Evolutionary conservation across 2,329 filamentous ascomycete genomes (phyloP), one percentile per base, ranked within the genome.

Genomic region (Hirsutella thompsonii): DNA sequence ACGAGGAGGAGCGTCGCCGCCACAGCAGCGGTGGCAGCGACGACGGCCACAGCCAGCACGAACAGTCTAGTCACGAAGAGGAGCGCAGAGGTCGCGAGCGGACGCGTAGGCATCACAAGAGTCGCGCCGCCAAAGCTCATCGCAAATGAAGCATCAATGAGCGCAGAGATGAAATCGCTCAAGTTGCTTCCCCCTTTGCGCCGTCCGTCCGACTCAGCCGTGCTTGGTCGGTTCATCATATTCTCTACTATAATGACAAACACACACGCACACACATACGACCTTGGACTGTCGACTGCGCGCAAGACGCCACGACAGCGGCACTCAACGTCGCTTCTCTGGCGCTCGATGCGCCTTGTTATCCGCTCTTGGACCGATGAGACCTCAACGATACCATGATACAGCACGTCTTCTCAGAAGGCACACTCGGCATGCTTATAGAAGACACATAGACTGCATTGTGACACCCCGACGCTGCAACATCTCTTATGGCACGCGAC

Each of bases 1-100:
- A 78, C 54, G 74, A 78, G 57, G 74, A 78, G 59, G 49, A 53
- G 36, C 45, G 51, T 3, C 42, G 48, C 19, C 57, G 62, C 16
- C 54, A 65, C 40, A 64, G 60, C 56, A 58, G 55, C 42, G 54
- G 52, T 20, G 36, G 48, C 39, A 58, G 58, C 37, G 58, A 62
- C 20, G 65, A 63, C 35, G 46, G 44, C 16, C 21, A 37, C 26
- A 33, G 20, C n/a, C n/a, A 49, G 57, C 21, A 37, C 26, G 32
- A 16, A 6, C n/a, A 49, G 57, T 64, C 49, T 54, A 60, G 49
- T 58, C 44, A 45, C 30, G 45, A 46, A 19, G 46, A 51, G 29
- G 44, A 49, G 23, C 26, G 34, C 13, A 34, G 44, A 11, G 46
- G 46, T 0, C 46, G 46, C 3, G 46, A 47, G 40, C 46, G 47